These are phyloP conservation scores for Hyphodiscus hymeniophilus DNA, from an alignment of 495 filamentous ascomycete genomes.

Conservation along the genomic window DNA sequence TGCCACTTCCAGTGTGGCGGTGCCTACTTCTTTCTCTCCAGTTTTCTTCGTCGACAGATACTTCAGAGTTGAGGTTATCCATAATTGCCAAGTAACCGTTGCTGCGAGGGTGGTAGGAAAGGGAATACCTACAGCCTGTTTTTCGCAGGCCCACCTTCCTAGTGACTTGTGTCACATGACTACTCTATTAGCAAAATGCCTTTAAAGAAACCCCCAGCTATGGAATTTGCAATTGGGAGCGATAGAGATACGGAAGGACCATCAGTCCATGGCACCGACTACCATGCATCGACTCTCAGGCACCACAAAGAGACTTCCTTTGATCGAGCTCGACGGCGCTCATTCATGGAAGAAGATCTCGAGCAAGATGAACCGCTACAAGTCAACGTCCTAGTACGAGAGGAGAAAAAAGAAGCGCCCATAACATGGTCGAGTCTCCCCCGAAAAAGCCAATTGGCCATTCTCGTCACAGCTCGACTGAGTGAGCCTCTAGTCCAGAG, in stretches of 20 bases:
- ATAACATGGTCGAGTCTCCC: conserved; percentile 66
- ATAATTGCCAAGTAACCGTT: too few species aligned
- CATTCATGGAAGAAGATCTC: conserved; percentile 20
- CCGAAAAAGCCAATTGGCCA: conserved; percentile 62
- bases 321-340: conserved; percentile 11
- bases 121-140: too few species aligned
- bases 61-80: too few species aligned
- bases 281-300: background rate
- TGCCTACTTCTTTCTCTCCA: too few species aligned
- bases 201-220: background rate
- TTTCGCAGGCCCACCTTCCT: too few species aligned
- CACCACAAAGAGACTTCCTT: conserved; percentile 2
- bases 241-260: background rate
- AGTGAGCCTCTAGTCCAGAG: conserved; percentile 76
- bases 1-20: too few species aligned
- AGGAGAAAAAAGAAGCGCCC: conserved; percentile 19
- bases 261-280: conserved; percentile 12
- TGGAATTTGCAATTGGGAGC: background rate
- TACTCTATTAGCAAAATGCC: background rate
- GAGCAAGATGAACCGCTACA: conserved; percentile 20
- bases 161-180: background rate
- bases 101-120: too few species aligned
- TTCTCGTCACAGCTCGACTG: conserved; percentile 65
- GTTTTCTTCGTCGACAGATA: too few species aligned
- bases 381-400: conserved; percentile 4